Evolutionary conservation across 345 rosid genomes (phyloP), one percentile per base, ranked within the genome.

Genomic region (Salix suchowensis): DNA sequence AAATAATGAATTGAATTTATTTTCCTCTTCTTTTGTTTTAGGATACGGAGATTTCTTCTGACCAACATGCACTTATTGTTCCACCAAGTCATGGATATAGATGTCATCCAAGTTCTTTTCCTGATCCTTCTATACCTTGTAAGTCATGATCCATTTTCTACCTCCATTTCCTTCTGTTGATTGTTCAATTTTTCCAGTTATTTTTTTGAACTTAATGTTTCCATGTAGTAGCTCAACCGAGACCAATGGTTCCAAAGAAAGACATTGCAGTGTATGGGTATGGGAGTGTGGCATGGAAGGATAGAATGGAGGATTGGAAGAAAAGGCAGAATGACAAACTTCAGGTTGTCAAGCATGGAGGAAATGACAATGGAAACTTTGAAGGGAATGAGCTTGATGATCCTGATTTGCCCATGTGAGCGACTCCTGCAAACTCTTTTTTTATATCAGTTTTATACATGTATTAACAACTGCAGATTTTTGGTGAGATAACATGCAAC

Each of bases 261-360:
- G 94, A 93, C 78, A 88, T 89, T 61, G 91, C 97, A 5, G 90
- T 88, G 5, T 95, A 93, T 84, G 97, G 97, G 32, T 93, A 93
- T 71, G 97, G 97, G 52, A 95, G 98, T 74, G 97, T 94, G 46
- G 98, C 98, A n/a, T 94, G 98, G 98, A 95, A 95, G 74, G 94
- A 90, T 52, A 87, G 97, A 73, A 90, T 95, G 93, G 97, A 93
- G 80, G 92, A 90, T 10, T 93, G 98, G 98, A 91, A 88, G 89
- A 90, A 80, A 83, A 86, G 91, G 72, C 95, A 95, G 83, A 88
- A 82, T 9, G 95, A 90, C 46, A 94, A 87, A 74, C 92, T 91
- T 85, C 97, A 91, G 81, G 91, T 94, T 60, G 88, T 94, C 78
- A 89, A 89, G 74, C 97, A 92, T 62, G 85, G 86, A 84, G 95